These are phyloP conservation scores for Fraxinus anomala DNA, from an alignment of 257 asterid species.

Conservation along the genomic window DNA sequence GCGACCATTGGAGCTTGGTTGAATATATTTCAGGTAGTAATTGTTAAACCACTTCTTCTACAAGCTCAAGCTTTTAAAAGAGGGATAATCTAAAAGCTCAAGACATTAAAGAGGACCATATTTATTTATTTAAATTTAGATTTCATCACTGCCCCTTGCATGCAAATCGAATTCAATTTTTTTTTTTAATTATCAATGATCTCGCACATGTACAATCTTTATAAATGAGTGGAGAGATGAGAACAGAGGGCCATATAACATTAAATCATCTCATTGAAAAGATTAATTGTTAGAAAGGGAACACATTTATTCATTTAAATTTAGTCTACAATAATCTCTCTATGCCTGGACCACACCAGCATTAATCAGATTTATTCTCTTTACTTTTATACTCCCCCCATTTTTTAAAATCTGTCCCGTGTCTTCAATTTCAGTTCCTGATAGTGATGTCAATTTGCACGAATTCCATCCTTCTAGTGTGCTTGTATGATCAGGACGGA, in stretches of 20 bases:
- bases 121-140: too few relatives aligned
- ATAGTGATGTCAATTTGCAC: slow-evolving; percentile 88
- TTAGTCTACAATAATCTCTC: not conserved
- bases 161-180: too few relatives aligned
- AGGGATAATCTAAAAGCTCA: not conserved
- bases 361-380: not conserved
- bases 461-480: slow-evolving; percentile 73
- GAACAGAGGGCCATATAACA: not conserved
- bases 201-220: too few relatives aligned
- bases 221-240: too few relatives aligned
- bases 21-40: slow-evolving; percentile 80
- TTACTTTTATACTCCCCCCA: not conserved
- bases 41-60: not conserved
- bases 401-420: not conserved
- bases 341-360: not conserved
- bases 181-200: too few relatives aligned
- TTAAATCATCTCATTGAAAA: not conserved
- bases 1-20: slow-evolving; percentile 97
- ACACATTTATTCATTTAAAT: not conserved
- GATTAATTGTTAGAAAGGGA: not conserved
- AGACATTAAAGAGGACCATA: not conserved
- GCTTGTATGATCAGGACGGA: slow-evolving; percentile 84
- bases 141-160: not conserved
- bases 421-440: slow-evolving; percentile 64
- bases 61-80: not conserved